Evolutionary conservation across 352 stramenopile genomes (phyloP).

Genomic region (Globisporangium nodosum): DNA sequence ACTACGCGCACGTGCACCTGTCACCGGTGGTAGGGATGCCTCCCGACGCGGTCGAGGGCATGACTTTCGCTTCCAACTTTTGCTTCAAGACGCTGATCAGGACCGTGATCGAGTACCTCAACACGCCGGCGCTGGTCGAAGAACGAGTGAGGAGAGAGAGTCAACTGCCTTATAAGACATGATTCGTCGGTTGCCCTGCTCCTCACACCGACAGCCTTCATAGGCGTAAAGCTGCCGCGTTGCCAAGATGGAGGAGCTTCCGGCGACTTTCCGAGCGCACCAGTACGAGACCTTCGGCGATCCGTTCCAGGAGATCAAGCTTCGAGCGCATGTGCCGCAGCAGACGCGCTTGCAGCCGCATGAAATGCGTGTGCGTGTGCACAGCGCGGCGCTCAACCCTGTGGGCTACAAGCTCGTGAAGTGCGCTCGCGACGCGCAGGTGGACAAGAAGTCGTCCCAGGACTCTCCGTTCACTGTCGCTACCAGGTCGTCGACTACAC

Average conservation of each 20-base stretch:
- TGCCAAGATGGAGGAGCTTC: neutral
- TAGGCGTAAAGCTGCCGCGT: no score
- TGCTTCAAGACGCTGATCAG: no score
- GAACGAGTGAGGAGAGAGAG: no score
- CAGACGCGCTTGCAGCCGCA: neutral
- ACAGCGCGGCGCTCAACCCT: constrained; percentile 27
- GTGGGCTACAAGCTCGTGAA: constrained; percentile 22
- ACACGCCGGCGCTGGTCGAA: no score
- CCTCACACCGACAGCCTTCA: no score
- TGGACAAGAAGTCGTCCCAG: neutral
- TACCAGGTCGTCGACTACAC: constrained; percentile 58
- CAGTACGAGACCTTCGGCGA: constrained; percentile 3
- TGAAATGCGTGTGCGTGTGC: constrained; percentile 27
- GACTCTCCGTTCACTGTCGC: constrained; percentile 19
- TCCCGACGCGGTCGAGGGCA: no score
- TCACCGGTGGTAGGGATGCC: no score
- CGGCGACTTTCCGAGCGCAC: constrained; percentile 1
- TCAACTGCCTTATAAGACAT: no score
- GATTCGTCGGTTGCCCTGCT: no score
- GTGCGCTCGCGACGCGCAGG: neutral
- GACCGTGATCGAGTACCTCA: no score
- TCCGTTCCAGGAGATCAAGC: constrained; percentile 4
- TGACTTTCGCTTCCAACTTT: no score
- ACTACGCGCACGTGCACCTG: no score
- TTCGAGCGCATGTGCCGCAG: neutral